These are phyloP conservation scores for Salix arbutifolia DNA, from an alignment of 345 rosid genomes.

Conservation along the genomic window DNA sequence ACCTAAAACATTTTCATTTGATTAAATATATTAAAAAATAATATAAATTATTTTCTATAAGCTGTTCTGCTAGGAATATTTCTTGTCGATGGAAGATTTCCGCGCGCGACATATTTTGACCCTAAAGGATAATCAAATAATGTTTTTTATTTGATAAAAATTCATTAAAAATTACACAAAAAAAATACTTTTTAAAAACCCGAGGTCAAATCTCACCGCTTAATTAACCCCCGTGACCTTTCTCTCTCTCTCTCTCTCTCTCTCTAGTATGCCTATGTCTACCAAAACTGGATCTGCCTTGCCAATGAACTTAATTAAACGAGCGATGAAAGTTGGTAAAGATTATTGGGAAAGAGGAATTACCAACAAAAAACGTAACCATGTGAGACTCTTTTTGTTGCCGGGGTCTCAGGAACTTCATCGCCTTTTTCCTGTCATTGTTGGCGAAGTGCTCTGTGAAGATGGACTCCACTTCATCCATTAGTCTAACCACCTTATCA, in stretches of 20 bases:
- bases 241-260: too few relatives aligned
- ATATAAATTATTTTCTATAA: too few relatives aligned
- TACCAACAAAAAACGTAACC: constrained; percentile 97
- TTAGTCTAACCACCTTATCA: constrained; percentile 69
- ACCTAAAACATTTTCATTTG: too few relatives aligned
- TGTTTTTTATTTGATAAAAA: not conserved
- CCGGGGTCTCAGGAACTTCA: constrained; percentile 91
- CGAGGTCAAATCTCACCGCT: not conserved
- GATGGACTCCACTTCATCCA: constrained; percentile 98
- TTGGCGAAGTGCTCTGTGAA: constrained; percentile 95
- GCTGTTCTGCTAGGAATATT: too few relatives aligned
- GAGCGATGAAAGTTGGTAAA: not conserved
- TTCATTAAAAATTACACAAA: not conserved
- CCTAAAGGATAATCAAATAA: not conserved
- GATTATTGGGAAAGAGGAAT: not conserved
- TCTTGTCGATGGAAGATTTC: not conserved
- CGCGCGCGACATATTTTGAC: not conserved
- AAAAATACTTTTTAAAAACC: too few relatives aligned
- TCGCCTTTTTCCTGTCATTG: constrained; percentile 93
- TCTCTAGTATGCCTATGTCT: too few relatives aligned
- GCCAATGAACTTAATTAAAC: not conserved
- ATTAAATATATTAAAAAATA: too few relatives aligned
- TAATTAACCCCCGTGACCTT: not conserved
- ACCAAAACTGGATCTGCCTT: too few relatives aligned
- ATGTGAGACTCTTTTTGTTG: constrained; percentile 83